A percentile compares a stretch with the other conserved stretches of the same genome.
Evolutionary conservation across 768 basidiomycete species (phyloP).

Genomic region (Jaapia argillacea): DNA sequence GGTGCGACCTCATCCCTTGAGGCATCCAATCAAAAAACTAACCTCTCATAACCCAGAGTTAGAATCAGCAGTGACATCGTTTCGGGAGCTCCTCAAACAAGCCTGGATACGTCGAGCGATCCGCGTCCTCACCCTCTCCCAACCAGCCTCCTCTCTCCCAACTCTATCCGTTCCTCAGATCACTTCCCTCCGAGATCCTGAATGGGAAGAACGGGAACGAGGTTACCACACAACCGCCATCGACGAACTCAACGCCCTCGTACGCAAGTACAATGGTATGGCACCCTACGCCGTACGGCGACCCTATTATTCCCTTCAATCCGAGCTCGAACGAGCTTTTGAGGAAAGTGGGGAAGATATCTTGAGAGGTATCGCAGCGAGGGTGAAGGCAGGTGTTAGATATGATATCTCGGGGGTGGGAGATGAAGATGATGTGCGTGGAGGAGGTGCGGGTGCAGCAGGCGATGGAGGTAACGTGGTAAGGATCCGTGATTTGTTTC

Average conservation of each 20-base stretch:
- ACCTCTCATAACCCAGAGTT: constrained; percentile 38
- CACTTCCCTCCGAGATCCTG: constrained; percentile 41
- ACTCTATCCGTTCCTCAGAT: constrained; percentile 25
- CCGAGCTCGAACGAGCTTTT: constrained; percentile 50
- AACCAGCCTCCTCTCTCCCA: constrained; percentile 29
- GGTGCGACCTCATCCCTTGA: constrained; percentile 34
- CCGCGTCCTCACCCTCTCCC: constrained; percentile 41
- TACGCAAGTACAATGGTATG: constrained; percentile 70
- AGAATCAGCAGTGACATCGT: constrained; percentile 47
- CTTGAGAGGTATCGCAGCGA: constrained; percentile 25
- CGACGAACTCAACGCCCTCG: constrained; percentile 61
- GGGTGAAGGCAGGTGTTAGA: constrained; percentile 9
- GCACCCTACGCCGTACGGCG: constrained; percentile 75
- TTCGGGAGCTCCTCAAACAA: constrained; percentile 52
- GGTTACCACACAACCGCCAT: constrained; percentile 62
- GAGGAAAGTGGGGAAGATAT: constrained; percentile 43
- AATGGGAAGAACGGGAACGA: constrained; percentile 62
- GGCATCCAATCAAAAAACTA: background rate
- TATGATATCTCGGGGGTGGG: background rate
- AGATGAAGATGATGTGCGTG: constrained; percentile 7
- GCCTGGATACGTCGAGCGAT: constrained; percentile 73
- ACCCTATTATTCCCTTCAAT: constrained; percentile 41
- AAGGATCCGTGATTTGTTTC: constrained; percentile 19
- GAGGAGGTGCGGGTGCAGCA: background rate
- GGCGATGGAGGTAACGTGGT: constrained; percentile 5